Conservation (phyloP, 2,329 filamentous ascomycete genomes). For the Fusarium armeniacum region DNA sequence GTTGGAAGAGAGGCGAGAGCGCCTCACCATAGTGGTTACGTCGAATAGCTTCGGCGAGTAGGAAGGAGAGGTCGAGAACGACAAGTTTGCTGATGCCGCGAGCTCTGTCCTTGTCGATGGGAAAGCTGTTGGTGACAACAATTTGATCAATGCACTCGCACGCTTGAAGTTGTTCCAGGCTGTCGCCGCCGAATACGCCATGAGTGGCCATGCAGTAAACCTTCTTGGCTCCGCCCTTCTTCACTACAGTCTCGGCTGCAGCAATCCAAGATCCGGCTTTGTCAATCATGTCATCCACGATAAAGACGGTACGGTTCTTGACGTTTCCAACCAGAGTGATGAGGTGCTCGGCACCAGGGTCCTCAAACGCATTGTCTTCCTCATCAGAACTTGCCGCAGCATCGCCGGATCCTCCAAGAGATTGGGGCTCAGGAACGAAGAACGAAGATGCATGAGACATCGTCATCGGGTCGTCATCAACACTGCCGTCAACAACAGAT, state of each 20-base stretch:
- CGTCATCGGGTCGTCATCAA: slow-evolving; percentile 85
- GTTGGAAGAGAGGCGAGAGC: slow-evolving; percentile 78
- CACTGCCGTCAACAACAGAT: slow-evolving; percentile 76
- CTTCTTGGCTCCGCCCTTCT: slow-evolving; percentile 89
- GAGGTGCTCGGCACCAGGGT: slow-evolving; percentile 88
- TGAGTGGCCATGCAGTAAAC: slow-evolving; percentile 99
- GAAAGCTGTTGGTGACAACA: slow-evolving; percentile 97
- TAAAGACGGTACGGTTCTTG: slow-evolving; percentile 86
- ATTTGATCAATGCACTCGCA: slow-evolving; percentile 96
- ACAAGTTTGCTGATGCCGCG: slow-evolving; percentile 84
- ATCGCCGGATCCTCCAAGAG: slow-evolving; percentile 86
- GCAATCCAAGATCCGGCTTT: slow-evolving; percentile 97
- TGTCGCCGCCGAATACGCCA: slow-evolving; percentile 91
- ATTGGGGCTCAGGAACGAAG: slow-evolving; percentile 77
- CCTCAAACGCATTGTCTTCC: slow-evolving; percentile 89
- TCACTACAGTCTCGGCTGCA: slow-evolving; percentile 95
- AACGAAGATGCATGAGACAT: slow-evolving; percentile 84
- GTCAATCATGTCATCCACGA: slow-evolving; percentile 99
- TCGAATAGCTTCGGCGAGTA: slow-evolving; percentile 92
- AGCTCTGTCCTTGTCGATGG: slow-evolving; percentile 81
- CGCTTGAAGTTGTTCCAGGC: slow-evolving; percentile 87
- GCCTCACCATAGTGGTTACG: slow-evolving; percentile 97
- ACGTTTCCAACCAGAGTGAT: slow-evolving; percentile 98
- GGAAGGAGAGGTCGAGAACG: slow-evolving; percentile 87
- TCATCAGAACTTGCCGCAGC: slow-evolving; percentile 88